These are phyloP conservation scores for Bretziella fagacearum DNA, from an alignment of 2,329 filamentous ascomycete genomes.

Conservation along the genomic window DNA sequence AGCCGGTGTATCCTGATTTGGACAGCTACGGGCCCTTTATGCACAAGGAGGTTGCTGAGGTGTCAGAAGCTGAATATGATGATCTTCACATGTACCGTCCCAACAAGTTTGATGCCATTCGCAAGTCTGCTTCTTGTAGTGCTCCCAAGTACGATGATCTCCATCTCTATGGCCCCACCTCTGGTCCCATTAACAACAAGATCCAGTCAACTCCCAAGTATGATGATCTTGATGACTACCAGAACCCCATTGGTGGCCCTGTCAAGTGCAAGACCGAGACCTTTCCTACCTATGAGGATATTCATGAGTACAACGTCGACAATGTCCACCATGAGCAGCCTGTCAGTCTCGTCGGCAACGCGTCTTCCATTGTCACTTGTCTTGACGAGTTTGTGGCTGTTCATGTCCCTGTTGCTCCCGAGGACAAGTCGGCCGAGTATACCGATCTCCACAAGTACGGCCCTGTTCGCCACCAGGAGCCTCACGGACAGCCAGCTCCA, in stretches of 20 bases:
- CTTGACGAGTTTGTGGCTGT: conserved; percentile 25
- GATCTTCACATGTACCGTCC: conserved; percentile 25
- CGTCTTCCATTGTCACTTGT: conserved; percentile 19
- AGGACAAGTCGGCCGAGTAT: conserved; percentile 21
- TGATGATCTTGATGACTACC: conserved; percentile 25
- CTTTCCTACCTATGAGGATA: conserved; percentile 23
- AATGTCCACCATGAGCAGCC: conserved; percentile 8
- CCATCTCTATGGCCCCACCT: conserved; percentile 20
- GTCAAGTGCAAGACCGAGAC: conserved; percentile 20
- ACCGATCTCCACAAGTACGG: conserved; percentile 23
- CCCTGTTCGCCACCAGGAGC: conserved; percentile 9
- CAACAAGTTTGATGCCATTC: conserved; percentile 19
- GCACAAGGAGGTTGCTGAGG: conserved; percentile 12
- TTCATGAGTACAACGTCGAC: conserved; percentile 26
- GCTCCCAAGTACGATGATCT: conserved; percentile 24
- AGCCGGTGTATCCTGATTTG: conserved; percentile 11
- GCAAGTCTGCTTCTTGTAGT: conserved; percentile 16
- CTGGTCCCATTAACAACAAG: conserved; percentile 19
- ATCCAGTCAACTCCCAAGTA: conserved; percentile 22
- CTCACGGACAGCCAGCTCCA: conserved; percentile 14
- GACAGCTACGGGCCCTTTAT: conserved; percentile 20
- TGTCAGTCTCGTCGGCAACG: conserved; percentile 4
- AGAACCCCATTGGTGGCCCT: conserved; percentile 20
- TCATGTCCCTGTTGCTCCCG: conserved; percentile 16
- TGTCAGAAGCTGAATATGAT: conserved; percentile 18